These are phyloP conservation scores for Salix udensis DNA, from an alignment of 345 rosid genomes.

Conservation along the genomic window DNA sequence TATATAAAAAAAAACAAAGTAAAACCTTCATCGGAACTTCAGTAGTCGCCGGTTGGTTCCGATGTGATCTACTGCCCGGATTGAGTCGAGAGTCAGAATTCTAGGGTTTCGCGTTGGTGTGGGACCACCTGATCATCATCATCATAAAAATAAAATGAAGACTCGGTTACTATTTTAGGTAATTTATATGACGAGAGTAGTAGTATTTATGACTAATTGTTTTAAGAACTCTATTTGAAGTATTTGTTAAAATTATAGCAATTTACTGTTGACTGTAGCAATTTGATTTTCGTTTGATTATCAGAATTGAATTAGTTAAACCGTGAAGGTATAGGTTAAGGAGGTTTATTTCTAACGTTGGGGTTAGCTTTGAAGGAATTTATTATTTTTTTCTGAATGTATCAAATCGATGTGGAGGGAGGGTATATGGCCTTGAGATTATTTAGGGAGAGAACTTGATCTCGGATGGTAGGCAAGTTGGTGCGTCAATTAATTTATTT, in stretches of 20 bases:
- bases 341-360: no score
- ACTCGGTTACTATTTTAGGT: neutral
- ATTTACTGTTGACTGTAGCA: neutral
- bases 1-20: no score
- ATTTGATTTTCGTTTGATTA: neutral
- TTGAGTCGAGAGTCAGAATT: slow-evolving; percentile 16
- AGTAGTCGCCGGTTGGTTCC: neutral
- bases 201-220: neutral
- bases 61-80: slow-evolving; percentile 36
- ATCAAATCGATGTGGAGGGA: no score
- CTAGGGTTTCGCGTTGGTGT: slow-evolving; percentile 13
- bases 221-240: neutral
- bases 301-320: neutral
- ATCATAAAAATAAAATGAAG: neutral
- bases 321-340: no score
- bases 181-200: slow-evolving; percentile 26
- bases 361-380: no score
- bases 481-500: no score
- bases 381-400: no score
- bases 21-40: neutral
- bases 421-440: no score
- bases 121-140: neutral
- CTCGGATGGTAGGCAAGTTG: no score
- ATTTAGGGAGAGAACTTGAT: no score
- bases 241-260: neutral